Conservation (phyloP, 345 rosid species). For the Corymbia maculata region DNA sequence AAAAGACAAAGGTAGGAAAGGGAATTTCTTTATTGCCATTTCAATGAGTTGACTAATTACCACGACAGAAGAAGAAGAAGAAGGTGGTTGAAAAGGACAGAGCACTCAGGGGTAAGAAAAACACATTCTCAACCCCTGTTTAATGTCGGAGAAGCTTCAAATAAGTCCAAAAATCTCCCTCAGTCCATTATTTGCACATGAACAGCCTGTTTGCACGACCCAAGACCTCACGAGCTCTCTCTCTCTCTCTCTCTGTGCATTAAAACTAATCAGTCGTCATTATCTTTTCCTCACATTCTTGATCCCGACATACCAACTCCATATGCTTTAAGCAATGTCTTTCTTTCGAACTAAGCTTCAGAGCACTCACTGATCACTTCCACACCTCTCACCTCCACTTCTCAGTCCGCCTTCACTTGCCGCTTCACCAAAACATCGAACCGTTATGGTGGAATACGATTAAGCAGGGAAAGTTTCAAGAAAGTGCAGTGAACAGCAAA, state of each 20-base stretch:
- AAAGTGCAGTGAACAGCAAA: neutral
- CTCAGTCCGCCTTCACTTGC: neutral
- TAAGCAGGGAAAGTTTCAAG: neutral
- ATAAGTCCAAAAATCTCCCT: slow-evolving; percentile 30
- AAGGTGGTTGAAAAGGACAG: neutral
- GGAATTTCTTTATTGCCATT: neutral
- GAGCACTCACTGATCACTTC: neutral
- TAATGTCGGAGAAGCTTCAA: slow-evolving; percentile 55
- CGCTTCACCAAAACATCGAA: neutral
- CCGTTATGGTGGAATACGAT: neutral
- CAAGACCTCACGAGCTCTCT: slow-evolving; percentile 13
- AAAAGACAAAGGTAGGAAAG: neutral
- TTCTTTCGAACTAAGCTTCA: neutral
- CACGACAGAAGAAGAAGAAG: neutral
- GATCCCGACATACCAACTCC: neutral
- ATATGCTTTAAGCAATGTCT: neutral
- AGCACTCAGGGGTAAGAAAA: neutral
- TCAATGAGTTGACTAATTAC: neutral
- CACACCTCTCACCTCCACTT: neutral
- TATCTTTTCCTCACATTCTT: slow-evolving; percentile 24
- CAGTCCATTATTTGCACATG: slow-evolving; percentile 21
- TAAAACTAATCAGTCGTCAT: neutral
- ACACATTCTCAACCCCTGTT: neutral
- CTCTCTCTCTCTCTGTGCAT: neutral
- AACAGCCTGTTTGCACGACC: slow-evolving; percentile 42